Percentiles rank a stretch among this genome's conserved stretches.
Evolutionary conservation across 2,329 filamentous ascomycete species (phyloP).

Genomic region (Colletotrichum lentis): DNA sequence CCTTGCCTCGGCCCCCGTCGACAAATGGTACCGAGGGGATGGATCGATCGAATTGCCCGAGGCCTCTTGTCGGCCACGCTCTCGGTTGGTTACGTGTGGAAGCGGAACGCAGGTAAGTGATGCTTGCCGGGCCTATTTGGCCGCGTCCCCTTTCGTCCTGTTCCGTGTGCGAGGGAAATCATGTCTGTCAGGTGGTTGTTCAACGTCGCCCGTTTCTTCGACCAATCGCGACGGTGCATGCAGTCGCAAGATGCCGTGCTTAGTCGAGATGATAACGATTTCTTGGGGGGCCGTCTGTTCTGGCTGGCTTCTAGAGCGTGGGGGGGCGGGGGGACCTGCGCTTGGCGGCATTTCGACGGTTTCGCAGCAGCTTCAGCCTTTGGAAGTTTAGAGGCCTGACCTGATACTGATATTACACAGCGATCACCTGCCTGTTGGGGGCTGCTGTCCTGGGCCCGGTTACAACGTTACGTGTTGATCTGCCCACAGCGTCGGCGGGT

Average conservation of each 20-base stretch:
- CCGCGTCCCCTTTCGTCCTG: background rate
- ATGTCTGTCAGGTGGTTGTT: background rate
- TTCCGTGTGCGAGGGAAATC: background rate
- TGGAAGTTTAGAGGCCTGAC: background rate
- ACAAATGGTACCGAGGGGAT: conserved; percentile 27
- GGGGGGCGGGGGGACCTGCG: conserved; percentile 22
- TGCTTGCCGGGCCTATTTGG: background rate
- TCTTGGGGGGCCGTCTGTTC: background rate
- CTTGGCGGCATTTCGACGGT: conserved; percentile 4
- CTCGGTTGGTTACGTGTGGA: conserved; percentile 19
- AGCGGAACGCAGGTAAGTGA: conserved; percentile 1
- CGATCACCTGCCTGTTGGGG: conserved; percentile 2
- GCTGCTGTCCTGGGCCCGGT: background rate
- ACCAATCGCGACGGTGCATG: background rate
- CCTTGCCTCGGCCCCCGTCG: conserved; percentile 21
- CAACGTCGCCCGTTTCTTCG: background rate
- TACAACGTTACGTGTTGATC: conserved; percentile 23
- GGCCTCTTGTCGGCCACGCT: conserved; percentile 28
- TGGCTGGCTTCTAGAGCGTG: background rate
- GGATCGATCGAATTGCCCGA: conserved; percentile 28
- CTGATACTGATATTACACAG: background rate
- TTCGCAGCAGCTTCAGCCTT: background rate
- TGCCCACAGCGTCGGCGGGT: conserved; percentile 2
- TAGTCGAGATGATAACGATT: conserved; percentile 12
- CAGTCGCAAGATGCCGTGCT: conserved; percentile 6